Conservation (phyloP, 2,329 filamentous ascomycete species). For the Neurospora crassa region DNA sequence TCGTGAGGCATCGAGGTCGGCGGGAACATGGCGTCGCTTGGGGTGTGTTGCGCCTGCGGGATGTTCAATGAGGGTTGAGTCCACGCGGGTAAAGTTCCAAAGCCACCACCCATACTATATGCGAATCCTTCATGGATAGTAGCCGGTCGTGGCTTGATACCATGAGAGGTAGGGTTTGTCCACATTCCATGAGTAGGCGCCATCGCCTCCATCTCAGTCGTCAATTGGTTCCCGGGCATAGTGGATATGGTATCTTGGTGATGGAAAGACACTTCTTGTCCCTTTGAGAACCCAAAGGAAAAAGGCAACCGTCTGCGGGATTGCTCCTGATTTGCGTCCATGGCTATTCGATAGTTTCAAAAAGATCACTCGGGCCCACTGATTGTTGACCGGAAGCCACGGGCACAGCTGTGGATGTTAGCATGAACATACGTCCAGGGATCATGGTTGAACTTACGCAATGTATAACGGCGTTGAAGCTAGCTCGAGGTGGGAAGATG, state of each 20-base stretch:
- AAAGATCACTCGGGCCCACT: background rate
- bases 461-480: background rate
- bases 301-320: background rate
- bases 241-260: slow-evolving; percentile 23
- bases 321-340: slow-evolving; percentile 42
- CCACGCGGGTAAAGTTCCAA: slow-evolving; percentile 44
- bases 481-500: background rate
- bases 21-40: slow-evolving; percentile 41
- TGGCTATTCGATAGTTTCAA: slow-evolving; percentile 23
- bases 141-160: slow-evolving; percentile 42
- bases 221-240: slow-evolving; percentile 43
- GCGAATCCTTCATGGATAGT: slow-evolving; percentile 54
- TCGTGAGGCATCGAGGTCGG: slow-evolving; percentile 50
- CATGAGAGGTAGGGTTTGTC: slow-evolving; percentile 44
- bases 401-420: slow-evolving; percentile 26
- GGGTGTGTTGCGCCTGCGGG: slow-evolving; percentile 36
- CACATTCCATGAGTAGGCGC: slow-evolving; percentile 38
- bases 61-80: slow-evolving; percentile 36
- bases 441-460: background rate
- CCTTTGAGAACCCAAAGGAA: slow-evolving; percentile 8
- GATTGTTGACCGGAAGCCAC: slow-evolving; percentile 26
- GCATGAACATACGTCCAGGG: slow-evolving; percentile 21
- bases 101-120: slow-evolving; percentile 47
- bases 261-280: slow-evolving; percentile 29
- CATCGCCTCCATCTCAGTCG: slow-evolving; percentile 37